Base-by-base conservation (phyloP, 257 asterid species). In the Lithospermum erythrorhizon region DNA sequence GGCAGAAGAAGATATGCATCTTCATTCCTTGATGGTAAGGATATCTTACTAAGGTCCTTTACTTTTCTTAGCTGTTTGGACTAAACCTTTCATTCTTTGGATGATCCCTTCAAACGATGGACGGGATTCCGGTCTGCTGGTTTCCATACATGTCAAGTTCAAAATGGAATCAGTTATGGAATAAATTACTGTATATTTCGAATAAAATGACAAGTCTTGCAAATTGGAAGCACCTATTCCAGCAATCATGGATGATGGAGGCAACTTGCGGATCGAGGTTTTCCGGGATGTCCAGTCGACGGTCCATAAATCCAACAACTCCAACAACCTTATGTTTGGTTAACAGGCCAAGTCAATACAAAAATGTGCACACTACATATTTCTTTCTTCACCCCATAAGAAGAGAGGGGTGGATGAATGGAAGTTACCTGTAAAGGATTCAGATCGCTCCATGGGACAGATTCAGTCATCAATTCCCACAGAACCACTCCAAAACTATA, bases 401-500 rank as follows among this genome's bases (percentile, higher is more conserved):
- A 55, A 55, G 3, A 24, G 21, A 9, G 9, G 13, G 14, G 30
- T 23, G 27, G 37, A 56, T 13, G 20, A 22, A 56, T 22, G n/a
- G 11, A 56, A 3, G 22, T 41, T 70, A 84, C 95, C 86, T 82
- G 94, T 48, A 84, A 74, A 54, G 81, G 15, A 69, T 84, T 84
- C 59, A 87, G 69, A 69, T 77, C 58, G 63, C 66, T 65, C 94
- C 95, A 87, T 0, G 95, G 95, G 55, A 87, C 53, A 32, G 71
- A 49, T 70, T 73, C 83, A 2, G 95, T 87, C 79, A 84, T 66
- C 27, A 87, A 78, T 64, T 87, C 95, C 95, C 95, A 87, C 57
- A 87, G 64, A 61, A 84, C 70, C 53, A 87, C 94, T 15, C 95
- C 90, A 49, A 73, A 87, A 35, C 95, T 87, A 75, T 51, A 87